Base-by-base conservation (phyloP, 2,329 filamentous ascomycete species). In the Neopestalotiopsis clavispora region DNA sequence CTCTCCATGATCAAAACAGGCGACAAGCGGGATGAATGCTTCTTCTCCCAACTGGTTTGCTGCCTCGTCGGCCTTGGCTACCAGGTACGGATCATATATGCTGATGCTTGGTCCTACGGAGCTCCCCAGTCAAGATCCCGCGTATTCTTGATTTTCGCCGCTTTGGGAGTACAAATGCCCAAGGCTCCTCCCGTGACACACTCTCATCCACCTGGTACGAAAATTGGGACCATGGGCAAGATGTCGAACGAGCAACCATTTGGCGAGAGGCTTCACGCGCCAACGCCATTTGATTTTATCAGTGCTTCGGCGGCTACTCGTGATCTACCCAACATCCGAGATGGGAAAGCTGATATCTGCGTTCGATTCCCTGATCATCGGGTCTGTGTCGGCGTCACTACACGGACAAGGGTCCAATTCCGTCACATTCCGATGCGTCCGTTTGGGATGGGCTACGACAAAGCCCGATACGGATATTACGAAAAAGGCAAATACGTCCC, bases 31-130 rank as follows among this genome's bases (percentile, higher is more conserved):
- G 80, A 85, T 4, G 84, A 91, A 23, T 92, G 93, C 69, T 87
- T 93, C 0, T 90, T 95, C 65, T 90, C 90, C 1, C 92, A 95
- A 72, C 82, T 96, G 0, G 83, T 96, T 10, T 92, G 91, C 71
- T 86, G 90, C 0, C 80, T 96, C 0, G 90, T 95, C 0, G 92
- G 91, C 0, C 83, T 96, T 71, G 93, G 93, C 0, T 97, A 96
- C 72, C 93, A 97, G 75, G 83, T 89, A 0, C 87, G 91, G 56
- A 85, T 93, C 49, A 89, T 90, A 68, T 82, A 91, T 0, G 82
- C 93, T 23, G 92, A 94, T 71, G 87, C 92, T 0, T 94, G 91
- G 84, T 87, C 87, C 0, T 89, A 87, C 71, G 92, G 92, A 1
- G 89, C 90, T 2, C 81, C 89, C 0, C 93, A 96, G 75, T 82